Conservation (phyloP, 2,329 filamentous ascomycete genomes). For the Clonostachys rhizophaga region DNA sequence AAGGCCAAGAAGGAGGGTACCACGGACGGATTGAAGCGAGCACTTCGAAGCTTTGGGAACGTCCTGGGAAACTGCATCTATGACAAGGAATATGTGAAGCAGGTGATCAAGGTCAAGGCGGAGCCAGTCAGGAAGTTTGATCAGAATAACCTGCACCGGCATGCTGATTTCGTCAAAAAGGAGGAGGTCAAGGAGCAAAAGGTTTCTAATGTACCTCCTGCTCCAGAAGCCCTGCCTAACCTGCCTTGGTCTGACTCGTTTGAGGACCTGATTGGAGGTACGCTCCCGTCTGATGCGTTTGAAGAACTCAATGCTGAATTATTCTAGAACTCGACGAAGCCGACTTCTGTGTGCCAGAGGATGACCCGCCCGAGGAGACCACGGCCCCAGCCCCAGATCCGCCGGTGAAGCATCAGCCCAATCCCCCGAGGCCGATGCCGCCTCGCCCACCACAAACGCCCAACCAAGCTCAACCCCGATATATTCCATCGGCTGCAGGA, state of each 20-base stretch:
- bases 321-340: slow-evolving; percentile 67
- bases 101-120: slow-evolving; percentile 86
- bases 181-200: slow-evolving; percentile 26
- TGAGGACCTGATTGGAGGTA: slow-evolving; percentile 46
- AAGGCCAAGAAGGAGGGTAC: slow-evolving; percentile 99
- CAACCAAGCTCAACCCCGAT: slow-evolving; percentile 9
- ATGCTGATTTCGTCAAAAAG: slow-evolving; percentile 68
- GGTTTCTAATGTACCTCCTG: background rate
- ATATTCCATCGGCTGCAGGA: background rate
- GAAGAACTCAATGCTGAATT: slow-evolving; percentile 28
- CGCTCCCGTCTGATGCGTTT: slow-evolving; percentile 27
- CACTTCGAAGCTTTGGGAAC: slow-evolving; percentile 89
- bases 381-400: slow-evolving; percentile 31
- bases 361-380: slow-evolving; percentile 75
- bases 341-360: slow-evolving; percentile 66
- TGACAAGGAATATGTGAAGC: slow-evolving; percentile 88
- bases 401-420: background rate
- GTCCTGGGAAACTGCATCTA: slow-evolving; percentile 98
- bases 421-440: too few species aligned
- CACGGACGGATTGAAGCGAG: slow-evolving; percentile 87
- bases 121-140: slow-evolving; percentile 69
- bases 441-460: slow-evolving; percentile 24
- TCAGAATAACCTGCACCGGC: slow-evolving; percentile 74
- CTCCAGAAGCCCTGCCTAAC: slow-evolving; percentile 8
- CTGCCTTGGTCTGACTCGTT: slow-evolving; percentile 37